A percentile compares a stretch with the other conserved stretches of the same genome.
phyloP scores from a whole-genome alignment of 2,329 filamentous ascomycete genomes.

The Trichophyton schoenleinii region DNA sequence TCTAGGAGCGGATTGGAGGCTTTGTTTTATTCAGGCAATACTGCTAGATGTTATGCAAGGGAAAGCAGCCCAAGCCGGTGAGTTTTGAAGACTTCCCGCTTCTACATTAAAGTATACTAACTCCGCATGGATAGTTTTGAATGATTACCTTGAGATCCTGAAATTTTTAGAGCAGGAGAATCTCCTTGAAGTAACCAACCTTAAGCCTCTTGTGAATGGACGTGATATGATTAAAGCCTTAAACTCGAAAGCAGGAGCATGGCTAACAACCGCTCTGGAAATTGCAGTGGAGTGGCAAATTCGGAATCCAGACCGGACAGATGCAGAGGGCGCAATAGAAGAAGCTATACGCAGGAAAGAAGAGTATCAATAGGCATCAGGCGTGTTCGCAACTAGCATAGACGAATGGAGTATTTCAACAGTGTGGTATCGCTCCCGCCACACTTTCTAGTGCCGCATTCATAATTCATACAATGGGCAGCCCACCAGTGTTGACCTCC shows the following conservation, averaged over 20 bases:
- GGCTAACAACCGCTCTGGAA: slow-evolving; percentile 70
- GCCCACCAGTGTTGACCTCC: too few relatives aligned
- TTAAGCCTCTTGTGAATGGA: slow-evolving; percentile 61
- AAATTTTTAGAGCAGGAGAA: slow-evolving; percentile 37
- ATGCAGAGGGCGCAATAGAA: slow-evolving; percentile 45
- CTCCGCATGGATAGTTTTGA: slow-evolving; percentile 25
- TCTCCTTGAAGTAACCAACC: slow-evolving; percentile 40
- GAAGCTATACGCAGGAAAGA: background rate
- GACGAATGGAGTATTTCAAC: background rate
- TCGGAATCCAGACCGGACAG: slow-evolving; percentile 55
- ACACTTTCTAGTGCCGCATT: too few relatives aligned
- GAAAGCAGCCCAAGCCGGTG: slow-evolving; percentile 22
- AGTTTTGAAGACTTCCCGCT: slow-evolving; percentile 10
- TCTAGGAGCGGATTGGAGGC: slow-evolving; percentile 30
- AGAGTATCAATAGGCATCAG: background rate
- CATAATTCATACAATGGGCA: too few relatives aligned
- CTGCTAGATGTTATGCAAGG: slow-evolving; percentile 29
- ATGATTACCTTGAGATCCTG: slow-evolving; percentile 44
- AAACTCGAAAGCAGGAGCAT: slow-evolving; percentile 54
- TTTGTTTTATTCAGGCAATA: slow-evolving; percentile 28
- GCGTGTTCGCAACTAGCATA: background rate
- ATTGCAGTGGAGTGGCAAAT: slow-evolving; percentile 81
- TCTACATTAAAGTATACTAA: background rate
- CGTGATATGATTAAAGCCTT: slow-evolving; percentile 57
- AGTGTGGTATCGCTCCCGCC: too few relatives aligned